Percentiles rank a stretch among this genome's conserved stretches.
These are phyloP conservation scores for Annulohypoxylon stygium DNA, from an alignment of 495 filamentous ascomycete genomes.

Conservation along the genomic window DNA sequence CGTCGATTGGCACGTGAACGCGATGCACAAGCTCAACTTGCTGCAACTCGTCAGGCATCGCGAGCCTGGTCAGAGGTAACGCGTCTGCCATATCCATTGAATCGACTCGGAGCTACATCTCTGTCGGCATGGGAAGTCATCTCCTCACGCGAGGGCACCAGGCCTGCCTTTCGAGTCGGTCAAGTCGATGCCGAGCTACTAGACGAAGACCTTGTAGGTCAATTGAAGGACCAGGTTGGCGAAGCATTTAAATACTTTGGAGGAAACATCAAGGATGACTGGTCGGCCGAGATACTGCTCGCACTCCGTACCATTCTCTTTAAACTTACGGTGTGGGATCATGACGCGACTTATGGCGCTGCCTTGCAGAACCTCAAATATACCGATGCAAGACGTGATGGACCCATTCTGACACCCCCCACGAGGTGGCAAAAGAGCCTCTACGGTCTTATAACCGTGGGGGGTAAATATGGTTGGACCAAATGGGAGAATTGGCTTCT, in stretches of 20 bases:
- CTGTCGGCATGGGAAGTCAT: constrained; percentile 76
- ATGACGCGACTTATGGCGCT: constrained; percentile 93
- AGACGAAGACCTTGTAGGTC: constrained; percentile 90
- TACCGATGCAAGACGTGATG: constrained; percentile 80
- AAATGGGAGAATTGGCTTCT: constrained; percentile 91
- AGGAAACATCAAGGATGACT: constrained; percentile 77
- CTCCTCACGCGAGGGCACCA: constrained; percentile 79
- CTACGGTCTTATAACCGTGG: constrained; percentile 88
- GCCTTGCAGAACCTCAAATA: constrained; percentile 91
- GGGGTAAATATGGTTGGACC: constrained; percentile 87
- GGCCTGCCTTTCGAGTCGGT: constrained; percentile 90
- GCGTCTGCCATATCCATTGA: constrained; percentile 74
- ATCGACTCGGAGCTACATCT: constrained; percentile 67
- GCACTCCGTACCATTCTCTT: constrained; percentile 84
- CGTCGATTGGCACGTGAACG: constrained; percentile 79
- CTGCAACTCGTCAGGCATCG: constrained; percentile 69
- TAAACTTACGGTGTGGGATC: constrained; percentile 96
- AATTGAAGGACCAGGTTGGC: constrained; percentile 88
- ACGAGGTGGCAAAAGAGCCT: constrained; percentile 83
- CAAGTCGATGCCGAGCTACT: constrained; percentile 97
- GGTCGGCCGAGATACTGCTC: constrained; percentile 86
- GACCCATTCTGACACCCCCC: constrained; percentile 69
- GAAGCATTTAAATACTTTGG: constrained; percentile 91
- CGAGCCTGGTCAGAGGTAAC: constrained; percentile 68
- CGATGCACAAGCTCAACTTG: constrained; percentile 67